phyloP scores from a whole-genome alignment of 2,329 filamentous ascomycete species.

The Albifimbria verrucaria region DNA sequence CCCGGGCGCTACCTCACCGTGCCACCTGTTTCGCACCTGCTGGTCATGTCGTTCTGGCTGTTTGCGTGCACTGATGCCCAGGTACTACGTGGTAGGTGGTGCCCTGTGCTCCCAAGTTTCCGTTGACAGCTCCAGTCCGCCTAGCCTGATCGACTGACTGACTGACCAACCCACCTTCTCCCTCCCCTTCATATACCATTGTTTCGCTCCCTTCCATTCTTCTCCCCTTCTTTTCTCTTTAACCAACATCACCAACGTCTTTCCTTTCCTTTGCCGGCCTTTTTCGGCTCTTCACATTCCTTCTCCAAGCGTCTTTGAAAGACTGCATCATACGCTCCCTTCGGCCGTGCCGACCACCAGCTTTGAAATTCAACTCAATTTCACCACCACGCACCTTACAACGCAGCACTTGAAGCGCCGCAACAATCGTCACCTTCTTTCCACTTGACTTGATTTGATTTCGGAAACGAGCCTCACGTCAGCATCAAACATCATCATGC shows the following conservation, averaged over 20 bases:
- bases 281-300: conserved; percentile 30
- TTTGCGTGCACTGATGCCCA: neutral
- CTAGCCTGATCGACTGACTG: neutral
- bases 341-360: conserved; percentile 30
- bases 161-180: no score
- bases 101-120: neutral
- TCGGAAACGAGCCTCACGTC: neutral
- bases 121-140: neutral
- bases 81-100: neutral
- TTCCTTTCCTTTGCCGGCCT: conserved; percentile 9
- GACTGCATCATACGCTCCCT: conserved; percentile 33
- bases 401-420: neutral
- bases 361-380: neutral
- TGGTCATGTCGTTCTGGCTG: no score
- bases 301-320: conserved; percentile 51
- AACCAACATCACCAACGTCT: conserved; percentile 6
- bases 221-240: conserved; percentile 16
- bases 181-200: neutral
- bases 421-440: neutral
- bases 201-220: conserved; percentile 11
- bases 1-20: no score
- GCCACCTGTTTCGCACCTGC: no score
- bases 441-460: neutral
- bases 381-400: conserved; percentile 11
- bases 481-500: conserved; percentile 31